Conservation (phyloP, 2,329 filamentous ascomycete species). For the Lachnellula subtilissima region DNA sequence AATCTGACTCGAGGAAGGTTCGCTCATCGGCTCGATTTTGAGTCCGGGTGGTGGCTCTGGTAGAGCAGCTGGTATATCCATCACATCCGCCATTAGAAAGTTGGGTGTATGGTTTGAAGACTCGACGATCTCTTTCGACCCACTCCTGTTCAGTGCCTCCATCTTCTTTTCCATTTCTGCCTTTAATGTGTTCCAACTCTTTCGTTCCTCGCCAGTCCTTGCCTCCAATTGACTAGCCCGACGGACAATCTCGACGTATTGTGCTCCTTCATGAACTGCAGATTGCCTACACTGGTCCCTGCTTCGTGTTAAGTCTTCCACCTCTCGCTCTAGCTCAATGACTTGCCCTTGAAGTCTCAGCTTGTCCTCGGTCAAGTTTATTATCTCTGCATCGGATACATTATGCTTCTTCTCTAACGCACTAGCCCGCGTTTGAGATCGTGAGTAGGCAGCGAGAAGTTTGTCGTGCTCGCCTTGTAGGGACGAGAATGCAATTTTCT, state of each 20-base stretch:
- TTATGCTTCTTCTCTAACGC: slow-evolving; percentile 47
- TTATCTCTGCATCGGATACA: slow-evolving; percentile 47
- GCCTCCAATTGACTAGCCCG: slow-evolving; percentile 30
- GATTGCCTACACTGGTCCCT: slow-evolving; percentile 39
- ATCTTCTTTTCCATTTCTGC: slow-evolving; percentile 28
- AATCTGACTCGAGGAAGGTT: background rate
- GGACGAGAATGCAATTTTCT: slow-evolving; percentile 47
- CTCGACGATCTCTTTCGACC: background rate
- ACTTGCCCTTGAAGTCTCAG: slow-evolving; percentile 44
- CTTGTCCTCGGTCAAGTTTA: slow-evolving; percentile 45
- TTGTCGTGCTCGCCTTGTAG: slow-evolving; percentile 50
- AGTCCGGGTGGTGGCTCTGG: slow-evolving; percentile 3
- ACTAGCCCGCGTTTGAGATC: slow-evolving; percentile 44
- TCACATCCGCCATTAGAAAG: background rate
- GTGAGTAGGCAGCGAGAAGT: slow-evolving; percentile 46
- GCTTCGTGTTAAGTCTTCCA: slow-evolving; percentile 44
- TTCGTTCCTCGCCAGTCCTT: slow-evolving; percentile 26
- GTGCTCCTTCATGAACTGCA: slow-evolving; percentile 30
- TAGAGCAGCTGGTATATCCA: slow-evolving; percentile 1
- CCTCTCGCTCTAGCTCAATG: slow-evolving; percentile 41
- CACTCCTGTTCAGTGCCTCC: slow-evolving; percentile 13
- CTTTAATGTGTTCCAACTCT: slow-evolving; percentile 25
- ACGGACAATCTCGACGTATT: slow-evolving; percentile 32
- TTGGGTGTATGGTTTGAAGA: background rate
- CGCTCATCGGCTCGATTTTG: slow-evolving; percentile 12